Base-by-base conservation (phyloP, 352 stramenopile species). In the Globisporangium uncinulatum region DNA sequence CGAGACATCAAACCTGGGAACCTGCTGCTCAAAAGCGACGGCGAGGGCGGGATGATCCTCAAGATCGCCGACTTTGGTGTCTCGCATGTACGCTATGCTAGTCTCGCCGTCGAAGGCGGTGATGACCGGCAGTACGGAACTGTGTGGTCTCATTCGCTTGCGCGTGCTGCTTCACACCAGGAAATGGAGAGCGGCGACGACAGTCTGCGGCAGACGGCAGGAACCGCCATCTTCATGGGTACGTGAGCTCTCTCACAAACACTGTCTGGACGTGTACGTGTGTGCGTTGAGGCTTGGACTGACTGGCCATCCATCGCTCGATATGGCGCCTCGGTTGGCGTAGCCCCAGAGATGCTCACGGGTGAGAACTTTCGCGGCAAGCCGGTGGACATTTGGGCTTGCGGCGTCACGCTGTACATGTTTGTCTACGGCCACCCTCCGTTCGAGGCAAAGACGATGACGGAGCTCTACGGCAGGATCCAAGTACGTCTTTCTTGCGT, bases 341-440 rank as follows among this genome's bases (percentile, higher is more conserved):
- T 57, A 87, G 80, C 83, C 0, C 80, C 83, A 0, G 83, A 92
- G 60, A 92, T 92, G 83, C 71, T 91, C 47, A 89, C 80, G 8
- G 83, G 80, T 7, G 76, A 83, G 20, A 85, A 74, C 20, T 93
- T 91, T 61, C 79, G 80, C 34, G 83, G 83, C 20, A 87, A 85
- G 51, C 82, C 83, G 0, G 64, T 91, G 15, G 96, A 99, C 68
- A 86, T 98, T 15, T 99, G 96, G 96, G 94, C 95, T 14, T 97
- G 91, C 19, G 96, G 96, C 5, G 69, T 99, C 34, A 98, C 94
- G 61, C 66, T 99, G 3, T 98, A 97, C 66, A 98, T 98, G 73
- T 98, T 99, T 66, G 79, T 96, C 9, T 98, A 97, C 52, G 93
- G 94, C 15, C 79, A 80, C 37, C 76, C 97, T 5, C 96, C 96